Conservation (phyloP, 208 protist species). For the Trypanosoma mega region DNA sequence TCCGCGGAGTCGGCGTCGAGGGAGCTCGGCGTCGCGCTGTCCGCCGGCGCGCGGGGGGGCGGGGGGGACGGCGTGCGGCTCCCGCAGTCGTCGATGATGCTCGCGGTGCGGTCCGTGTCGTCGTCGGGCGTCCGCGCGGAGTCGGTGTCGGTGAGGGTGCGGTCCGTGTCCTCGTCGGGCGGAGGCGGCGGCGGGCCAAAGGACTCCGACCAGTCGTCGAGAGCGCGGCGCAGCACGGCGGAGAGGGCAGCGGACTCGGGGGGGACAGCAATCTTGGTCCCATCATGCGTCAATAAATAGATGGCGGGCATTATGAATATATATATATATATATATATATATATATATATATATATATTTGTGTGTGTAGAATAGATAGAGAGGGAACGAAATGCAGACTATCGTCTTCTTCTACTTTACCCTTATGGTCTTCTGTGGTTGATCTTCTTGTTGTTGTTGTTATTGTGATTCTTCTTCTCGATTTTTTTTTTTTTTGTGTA, state of each 20-base stretch:
- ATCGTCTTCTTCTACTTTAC: too few relatives aligned
- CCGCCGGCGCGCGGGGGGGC: constrained; percentile 19
- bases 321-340: background rate
- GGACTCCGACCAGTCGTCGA: constrained; percentile 44
- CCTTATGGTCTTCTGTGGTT: too few relatives aligned
- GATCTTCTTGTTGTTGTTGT: too few relatives aligned
- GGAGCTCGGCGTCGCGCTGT: constrained; percentile 61
- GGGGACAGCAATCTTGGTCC: constrained; percentile 42
- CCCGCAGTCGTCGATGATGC: constrained; percentile 2
- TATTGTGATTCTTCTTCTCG: too few relatives aligned
- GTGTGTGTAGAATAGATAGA: too few relatives aligned
- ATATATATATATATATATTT: too few relatives aligned
- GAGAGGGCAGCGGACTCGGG: constrained; percentile 46
- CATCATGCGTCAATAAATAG: constrained; percentile 62
- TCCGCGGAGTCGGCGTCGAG: constrained; percentile 46
- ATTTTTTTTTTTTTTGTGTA: too few relatives aligned
- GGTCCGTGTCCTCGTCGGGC: constrained; percentile 19
- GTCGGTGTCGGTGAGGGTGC: constrained; percentile 20
- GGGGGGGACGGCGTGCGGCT: background rate
- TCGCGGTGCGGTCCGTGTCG: constrained; percentile 39
- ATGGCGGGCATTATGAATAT: constrained; percentile 35
- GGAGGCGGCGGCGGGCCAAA: constrained; percentile 27
- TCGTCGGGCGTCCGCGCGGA: constrained; percentile 26
- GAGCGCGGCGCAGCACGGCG: constrained; percentile 39
- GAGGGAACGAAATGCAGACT: too few relatives aligned